Base-by-base conservation (phyloP, 768 basidiomycete genomes). In the Podaxis sp. region DNA sequence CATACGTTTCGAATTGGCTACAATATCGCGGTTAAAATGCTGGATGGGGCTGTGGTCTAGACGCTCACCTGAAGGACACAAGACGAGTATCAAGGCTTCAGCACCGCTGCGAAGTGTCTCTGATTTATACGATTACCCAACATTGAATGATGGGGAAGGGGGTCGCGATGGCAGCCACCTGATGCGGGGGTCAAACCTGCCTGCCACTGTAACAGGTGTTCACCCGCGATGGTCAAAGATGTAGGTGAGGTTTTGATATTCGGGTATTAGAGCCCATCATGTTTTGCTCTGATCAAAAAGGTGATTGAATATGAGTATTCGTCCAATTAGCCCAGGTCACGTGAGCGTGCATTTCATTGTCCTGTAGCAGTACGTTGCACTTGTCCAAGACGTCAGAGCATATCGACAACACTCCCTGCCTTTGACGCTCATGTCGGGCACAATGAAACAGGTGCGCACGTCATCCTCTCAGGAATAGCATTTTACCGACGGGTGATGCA, bases 371-470 rank as follows among this genome's bases (percentile, higher is more conserved):
- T 23, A 50, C 52, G 50, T 59, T 53, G 57, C 51, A 56, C 44
- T 37, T n/a, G 35, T 23, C 11, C 52, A 54, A 37, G 36, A 38
- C 52, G n/a, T 14, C 37, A 38, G 35, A 11, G 11, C 52, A n/a
- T 37, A 38, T 35, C 13, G 16, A 37, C 53, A 10, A 16, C 13
- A 16, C 28, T 4, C 21, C 42, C 42, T 16, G 42, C 23, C 50
- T 27, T 23, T 16, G 50, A 32, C 50, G 42, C 48, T 36, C 25
- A 77, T 78, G 74, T 73, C 72, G 57, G 72, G 70, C 65, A 65
- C 66, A 32, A 55, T 72, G 40, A 73, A 72, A 63, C 77, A 77
- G 72, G 77, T 75, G 50, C 62, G 70, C 60, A 48, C 27, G 27
- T 9, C 18, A 27, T 27, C 7, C 9, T 23, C 21, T 11, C 21